Evolutionary conservation across 495 filamentous ascomycete species (phyloP).

Genomic region (Paragyromitra xinjiangensis): DNA sequence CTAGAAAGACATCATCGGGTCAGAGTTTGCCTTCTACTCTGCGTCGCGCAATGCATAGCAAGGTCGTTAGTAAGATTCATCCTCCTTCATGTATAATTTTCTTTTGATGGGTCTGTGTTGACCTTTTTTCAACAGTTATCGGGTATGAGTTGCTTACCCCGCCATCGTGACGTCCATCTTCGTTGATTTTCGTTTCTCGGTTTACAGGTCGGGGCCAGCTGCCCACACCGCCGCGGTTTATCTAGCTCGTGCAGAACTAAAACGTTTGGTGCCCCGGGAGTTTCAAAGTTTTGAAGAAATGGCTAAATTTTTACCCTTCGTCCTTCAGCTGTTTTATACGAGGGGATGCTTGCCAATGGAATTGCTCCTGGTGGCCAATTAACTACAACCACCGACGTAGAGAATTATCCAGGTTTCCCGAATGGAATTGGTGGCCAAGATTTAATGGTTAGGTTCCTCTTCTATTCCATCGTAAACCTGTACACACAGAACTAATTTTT

Average conservation of each 20-base stretch:
- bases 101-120: conserved; percentile 6
- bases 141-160: conserved; percentile 56
- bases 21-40: background rate
- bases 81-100: background rate
- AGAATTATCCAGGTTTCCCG: conserved; percentile 97
- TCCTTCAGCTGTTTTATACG: conserved; percentile 80
- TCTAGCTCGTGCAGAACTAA: conserved; percentile 89
- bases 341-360: conserved; percentile 96
- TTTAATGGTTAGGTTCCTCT: conserved; percentile 72
- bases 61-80: conserved; percentile 74
- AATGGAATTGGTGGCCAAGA: conserved; percentile 82
- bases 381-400: conserved; percentile 96
- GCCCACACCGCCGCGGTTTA: conserved; percentile 98
- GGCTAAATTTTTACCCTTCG: conserved; percentile 38
- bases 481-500: conserved; percentile 2
- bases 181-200: conserved; percentile 15
- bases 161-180: conserved; percentile 59
- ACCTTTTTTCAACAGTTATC: conserved; percentile 52
- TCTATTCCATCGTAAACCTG: background rate
- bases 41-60: conserved; percentile 75
- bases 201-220: conserved; percentile 90
- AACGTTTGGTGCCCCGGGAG: conserved; percentile 61
- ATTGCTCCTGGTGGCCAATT: conserved; percentile 95
- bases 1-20: background rate
- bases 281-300: background rate